Base-by-base conservation (phyloP, 1,284 basidiomycete species). In the Lignosus rhinocerotis region DNA sequence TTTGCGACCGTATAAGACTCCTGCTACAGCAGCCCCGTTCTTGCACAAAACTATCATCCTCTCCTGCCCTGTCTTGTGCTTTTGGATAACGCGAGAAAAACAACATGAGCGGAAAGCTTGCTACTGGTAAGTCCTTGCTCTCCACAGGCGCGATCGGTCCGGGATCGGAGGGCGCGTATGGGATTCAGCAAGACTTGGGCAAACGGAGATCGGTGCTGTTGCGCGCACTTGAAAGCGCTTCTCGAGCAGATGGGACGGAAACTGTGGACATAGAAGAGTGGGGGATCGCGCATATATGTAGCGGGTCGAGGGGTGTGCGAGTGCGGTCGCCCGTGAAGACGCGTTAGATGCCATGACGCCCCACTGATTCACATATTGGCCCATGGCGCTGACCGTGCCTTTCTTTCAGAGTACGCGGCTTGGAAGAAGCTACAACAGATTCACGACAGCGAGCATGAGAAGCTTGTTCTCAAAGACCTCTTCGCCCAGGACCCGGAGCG, bases 361-460 rank as follows among this genome's bases (percentile, higher is more conserved):
- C n/a, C 6, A 34, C 32, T 2, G n/a, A 6, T 43, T 9, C 17
- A 16, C 6, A 44, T 21, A 17, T 16, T 17, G 39, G 31, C 2
- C 36, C 2, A 43, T 30, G 8, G 32, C 21, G 39, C 25, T 17
- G 8, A 21, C 30, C 17, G 48, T 21, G 49, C 9, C 32, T 38
- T 4, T 21, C 17, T 9, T 33, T 2, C 70, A 96, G 94, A 92
- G 60, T 96, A 96, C 78, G 63, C 86, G 44, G 77, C 93, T 49
- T 98, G 96, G 95, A 85, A 93, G 77, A 90, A 94, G 76, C 92
- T 99, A 66, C 88, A 98, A 78, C 70, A 83, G 70, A 84, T 94
- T 60, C 91, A 97, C 77, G 86, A 93, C 71, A 76, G 84, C 45
- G 85, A 96, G 72, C 79, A 85, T 65, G 75, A 85, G 63, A 83